Evolutionary conservation across 2,329 filamentous ascomycete species (phyloP), one percentile per base, ranked within the genome.

Genomic region (Pezicula carpinea): DNA sequence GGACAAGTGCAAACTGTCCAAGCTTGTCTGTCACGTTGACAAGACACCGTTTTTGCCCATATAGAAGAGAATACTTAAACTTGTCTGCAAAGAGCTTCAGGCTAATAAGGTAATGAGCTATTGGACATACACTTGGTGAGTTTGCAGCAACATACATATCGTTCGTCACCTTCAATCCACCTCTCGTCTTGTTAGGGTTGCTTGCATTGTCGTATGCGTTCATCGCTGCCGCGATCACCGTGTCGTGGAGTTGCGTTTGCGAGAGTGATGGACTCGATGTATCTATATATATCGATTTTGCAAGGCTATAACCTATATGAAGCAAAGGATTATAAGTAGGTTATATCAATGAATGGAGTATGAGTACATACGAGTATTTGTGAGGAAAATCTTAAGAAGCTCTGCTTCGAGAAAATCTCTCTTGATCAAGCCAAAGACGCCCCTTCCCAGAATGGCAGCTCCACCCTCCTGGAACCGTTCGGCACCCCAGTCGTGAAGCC

Each of bases 201-300:
- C 85, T 87, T 3, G 88, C 87, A 60, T 88, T 88, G 59, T 93
- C 88, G 60, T 90, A 93, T 4, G 84, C 78, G 45, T 78, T 74
- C 69, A 90, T 76, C 1, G 84, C 83, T 39, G 81, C 74, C 1
- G 72, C 72, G 35, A 87, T 69, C 7, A 89, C 70, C 1, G 80
- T 79, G 4, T 80, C 74, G 58, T 81, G 77, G 1, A 89, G 66
- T 6, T 73, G 63, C 3, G 74, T 64, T 3, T 62, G 58, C 2
- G 74, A 59, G 3, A 88, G 68, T 4, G 76, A 75, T 3, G 63
- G 65, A 15, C 78, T 69, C 2, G 67, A 60, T 0, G 71, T 67
- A 21, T 75, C 70, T 55, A 82, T 76, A 43, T 83, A 81, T 14
- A 90, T 70, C 23, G 79, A 81, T 44, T 72, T 71, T 13, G 82